Evolutionary conservation across 306 rosid genomes (phyloP), one percentile per base, ranked within the genome.

Genomic region (Cyclanthera cordifolia): DNA sequence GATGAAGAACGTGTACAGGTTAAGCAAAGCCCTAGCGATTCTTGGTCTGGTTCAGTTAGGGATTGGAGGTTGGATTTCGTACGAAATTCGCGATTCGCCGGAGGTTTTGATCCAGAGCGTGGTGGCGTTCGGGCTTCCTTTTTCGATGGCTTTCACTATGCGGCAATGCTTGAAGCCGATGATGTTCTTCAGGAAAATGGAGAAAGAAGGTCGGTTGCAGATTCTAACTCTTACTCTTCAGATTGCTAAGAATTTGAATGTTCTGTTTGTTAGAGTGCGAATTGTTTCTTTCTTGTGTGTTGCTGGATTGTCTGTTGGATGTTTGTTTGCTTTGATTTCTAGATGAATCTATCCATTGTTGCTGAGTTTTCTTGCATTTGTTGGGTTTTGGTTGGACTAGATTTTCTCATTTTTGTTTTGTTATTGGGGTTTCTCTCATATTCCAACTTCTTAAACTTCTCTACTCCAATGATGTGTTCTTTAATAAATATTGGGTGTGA

Each of bases 11-110:
- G 76, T 93, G 14, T 86, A 83, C 13, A 57, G 77, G 43, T 55
- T 87, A 39, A 89, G 95, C 83, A 82, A 82, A 28, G 81, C 47
- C 1, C 65, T 82, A 12, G 94, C 90, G 28, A 0, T 78, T 60
- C 69, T 93, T 77, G 89, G 91, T 27, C 69, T 89, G 59, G 23
- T 73, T 41, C 96, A 93, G 23, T 88, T 93, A 0, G 86, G 84
- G 1, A 28, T 86, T 0, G 96, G 98, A 57, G 96, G 88, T 57
- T 93, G 95, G 96, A 73, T 87, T 32, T 74, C 85, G 0, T 83
- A 87, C 72, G 11, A 57, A 0, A 81, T 87, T 0, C 72, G 75
- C 15, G 69, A 81, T 2, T 69, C 86, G 0, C 84, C 89, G 0
- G 91, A 77, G 74, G 90, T 82, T n/a, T 82, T 86, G 0, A 76